phyloP scores from a whole-genome alignment of 257 asterid species.

The Nicotiana undulata region DNA sequence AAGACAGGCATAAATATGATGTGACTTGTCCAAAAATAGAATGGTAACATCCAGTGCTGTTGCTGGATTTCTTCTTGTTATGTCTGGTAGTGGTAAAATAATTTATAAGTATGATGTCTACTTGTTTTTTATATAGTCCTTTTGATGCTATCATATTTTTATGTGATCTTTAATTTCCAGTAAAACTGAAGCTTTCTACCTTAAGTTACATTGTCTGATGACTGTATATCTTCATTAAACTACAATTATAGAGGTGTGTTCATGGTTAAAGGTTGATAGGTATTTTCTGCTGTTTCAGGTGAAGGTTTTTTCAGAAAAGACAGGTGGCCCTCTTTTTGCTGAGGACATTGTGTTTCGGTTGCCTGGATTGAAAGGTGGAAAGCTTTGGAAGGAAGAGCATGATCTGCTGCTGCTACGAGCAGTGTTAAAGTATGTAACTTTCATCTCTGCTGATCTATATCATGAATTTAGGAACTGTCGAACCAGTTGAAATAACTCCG shows the following conservation, averaged over 20 bases:
- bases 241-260: neutral
- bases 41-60: neutral
- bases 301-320: slow-evolving; percentile 32
- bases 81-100: neutral
- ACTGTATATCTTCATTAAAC: neutral
- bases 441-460: neutral
- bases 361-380: slow-evolving; percentile 84
- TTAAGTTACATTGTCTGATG: neutral
- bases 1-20: neutral
- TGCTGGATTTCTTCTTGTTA: neutral
- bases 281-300: slow-evolving; percentile 43
- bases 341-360: slow-evolving; percentile 61
- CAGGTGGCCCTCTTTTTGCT: slow-evolving; percentile 48
- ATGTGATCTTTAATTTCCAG: neutral
- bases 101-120: neutral
- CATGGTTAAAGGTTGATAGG: slow-evolving; percentile 12
- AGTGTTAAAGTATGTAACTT: slow-evolving; percentile 52
- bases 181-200: neutral
- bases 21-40: neutral
- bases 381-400: slow-evolving; percentile 79
- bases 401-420: slow-evolving; percentile 75
- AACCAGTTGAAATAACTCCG: neutral
- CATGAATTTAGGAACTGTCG: neutral
- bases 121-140: neutral
- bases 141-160: neutral